Conservation (phyloP, 179 eudicot species). For the Gypsophila paniculata region DNA sequence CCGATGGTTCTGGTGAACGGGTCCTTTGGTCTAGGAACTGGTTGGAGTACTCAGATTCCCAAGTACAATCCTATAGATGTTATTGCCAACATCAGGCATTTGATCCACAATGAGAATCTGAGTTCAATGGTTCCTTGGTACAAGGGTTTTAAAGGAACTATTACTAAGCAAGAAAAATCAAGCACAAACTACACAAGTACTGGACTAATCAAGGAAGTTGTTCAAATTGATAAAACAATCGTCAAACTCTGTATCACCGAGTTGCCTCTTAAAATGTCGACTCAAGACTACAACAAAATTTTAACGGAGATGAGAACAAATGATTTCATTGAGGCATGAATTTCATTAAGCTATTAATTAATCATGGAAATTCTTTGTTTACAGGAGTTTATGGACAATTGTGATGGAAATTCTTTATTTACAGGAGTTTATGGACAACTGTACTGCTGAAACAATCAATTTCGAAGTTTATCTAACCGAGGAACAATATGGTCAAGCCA, state of each 20-base stretch:
- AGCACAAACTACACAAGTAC: too few relatives aligned
- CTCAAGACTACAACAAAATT: too few relatives aligned
- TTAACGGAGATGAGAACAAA: too few relatives aligned
- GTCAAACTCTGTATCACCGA: too few relatives aligned
- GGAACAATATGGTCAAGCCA: slow-evolving; percentile 48
- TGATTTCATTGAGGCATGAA: too few relatives aligned
- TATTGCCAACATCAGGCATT: slow-evolving; percentile 57
- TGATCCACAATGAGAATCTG: slow-evolving; percentile 67
- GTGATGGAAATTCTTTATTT: neutral
- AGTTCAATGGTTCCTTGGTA: slow-evolving; percentile 99
- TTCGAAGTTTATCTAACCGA: too few relatives aligned
- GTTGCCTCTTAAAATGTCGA: too few relatives aligned
- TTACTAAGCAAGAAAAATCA: too few relatives aligned
- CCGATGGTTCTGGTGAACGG: slow-evolving; percentile 92
- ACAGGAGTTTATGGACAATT: too few relatives aligned
- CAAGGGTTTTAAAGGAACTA: slow-evolving; percentile 67
- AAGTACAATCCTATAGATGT: slow-evolving; percentile 80
- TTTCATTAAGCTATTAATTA: slow-evolving; percentile 54
- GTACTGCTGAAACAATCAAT: slow-evolving; percentile 42
- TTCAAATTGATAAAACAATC: too few relatives aligned
- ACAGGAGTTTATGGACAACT: slow-evolving; percentile 56
- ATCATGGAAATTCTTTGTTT: too few relatives aligned
- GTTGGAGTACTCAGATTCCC: slow-evolving; percentile 87
- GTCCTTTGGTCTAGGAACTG: slow-evolving; percentile 95
- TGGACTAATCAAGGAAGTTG: too few relatives aligned